These are phyloP conservation scores for Globisporangium emineosum DNA, from an alignment of 352 stramenopile species.

Conservation along the genomic window DNA sequence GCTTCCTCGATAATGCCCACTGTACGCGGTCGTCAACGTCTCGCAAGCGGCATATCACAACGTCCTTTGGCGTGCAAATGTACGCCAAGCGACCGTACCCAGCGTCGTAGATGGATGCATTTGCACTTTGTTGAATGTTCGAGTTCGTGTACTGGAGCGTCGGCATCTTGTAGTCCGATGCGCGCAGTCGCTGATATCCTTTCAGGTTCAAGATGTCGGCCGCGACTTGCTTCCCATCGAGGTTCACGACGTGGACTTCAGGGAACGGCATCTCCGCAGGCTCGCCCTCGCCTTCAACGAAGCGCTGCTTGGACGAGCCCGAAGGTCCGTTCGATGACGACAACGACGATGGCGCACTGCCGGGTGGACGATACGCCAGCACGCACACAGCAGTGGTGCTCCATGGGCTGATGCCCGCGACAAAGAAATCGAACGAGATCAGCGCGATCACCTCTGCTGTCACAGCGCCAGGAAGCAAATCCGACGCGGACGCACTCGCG, in stretches of 20 bases:
- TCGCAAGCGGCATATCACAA: conserved; percentile 78
- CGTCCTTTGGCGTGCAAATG: conserved; percentile 81
- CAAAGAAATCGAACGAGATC: conserved; percentile 83
- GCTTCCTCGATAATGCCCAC: conserved; percentile 59
- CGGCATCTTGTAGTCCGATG: conserved; percentile 81
- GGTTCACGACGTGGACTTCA: conserved; percentile 85
- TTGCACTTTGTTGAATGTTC: conserved; percentile 16
- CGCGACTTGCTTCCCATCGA: conserved; percentile 86
- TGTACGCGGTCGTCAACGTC: conserved; percentile 77
- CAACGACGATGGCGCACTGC: conserved; percentile 15
- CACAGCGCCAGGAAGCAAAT: conserved; percentile 28
- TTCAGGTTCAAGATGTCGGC: conserved; percentile 74
- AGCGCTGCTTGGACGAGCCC: conserved; percentile 36
- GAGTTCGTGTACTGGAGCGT: conserved; percentile 57
- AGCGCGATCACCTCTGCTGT: conserved; percentile 69
- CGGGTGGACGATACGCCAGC: conserved; percentile 67
- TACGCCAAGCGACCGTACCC: conserved; percentile 65
- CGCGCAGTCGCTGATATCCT: conserved; percentile 69
- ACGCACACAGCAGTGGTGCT: conserved; percentile 53
- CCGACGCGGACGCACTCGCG: conserved; percentile 23
- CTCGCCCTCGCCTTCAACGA: conserved; percentile 71
- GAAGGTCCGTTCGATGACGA: conserved; percentile 19
- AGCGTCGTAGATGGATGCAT: conserved; percentile 62
- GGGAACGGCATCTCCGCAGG: conserved; percentile 71
- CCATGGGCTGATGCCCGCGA: conserved; percentile 74